Conservation (phyloP, 768 basidiomycete genomes). For the Pleurotus sapidus region DNA sequence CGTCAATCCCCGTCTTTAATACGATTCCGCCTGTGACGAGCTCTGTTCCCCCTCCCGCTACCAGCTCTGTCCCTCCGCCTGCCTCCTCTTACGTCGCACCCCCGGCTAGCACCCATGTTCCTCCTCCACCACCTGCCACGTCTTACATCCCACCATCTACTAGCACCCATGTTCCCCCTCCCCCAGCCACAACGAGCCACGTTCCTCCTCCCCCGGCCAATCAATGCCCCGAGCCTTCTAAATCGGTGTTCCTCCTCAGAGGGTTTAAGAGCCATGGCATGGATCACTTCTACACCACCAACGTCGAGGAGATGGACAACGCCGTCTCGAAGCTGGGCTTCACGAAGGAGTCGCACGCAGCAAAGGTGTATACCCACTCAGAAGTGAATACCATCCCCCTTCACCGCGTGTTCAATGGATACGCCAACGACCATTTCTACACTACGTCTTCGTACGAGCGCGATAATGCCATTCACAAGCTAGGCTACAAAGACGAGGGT, state of each 20-base stretch:
- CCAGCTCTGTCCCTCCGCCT: background rate
- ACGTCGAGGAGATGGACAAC: background rate
- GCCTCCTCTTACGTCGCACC: background rate
- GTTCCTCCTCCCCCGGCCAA: background rate
- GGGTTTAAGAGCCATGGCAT: constrained; percentile 1
- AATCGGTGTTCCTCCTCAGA: constrained; percentile 5
- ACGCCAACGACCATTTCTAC: constrained; percentile 15
- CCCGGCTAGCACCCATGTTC: background rate
- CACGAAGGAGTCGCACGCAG: constrained; percentile 3
- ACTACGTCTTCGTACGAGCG: constrained; percentile 13
- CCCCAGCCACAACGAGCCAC: background rate
- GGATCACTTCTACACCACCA: constrained; percentile 7
- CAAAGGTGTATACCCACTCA: background rate
- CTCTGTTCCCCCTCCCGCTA: too few relatives aligned
- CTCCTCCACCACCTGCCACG: too few relatives aligned
- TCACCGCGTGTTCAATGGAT: constrained; percentile 13
- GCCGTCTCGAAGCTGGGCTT: background rate
- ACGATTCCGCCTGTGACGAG: background rate
- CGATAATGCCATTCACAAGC: constrained; percentile 10
- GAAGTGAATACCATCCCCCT: constrained; percentile 15
- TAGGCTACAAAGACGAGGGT: constrained; percentile 11
- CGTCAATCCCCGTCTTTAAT: background rate
- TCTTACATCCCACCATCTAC: too few relatives aligned
- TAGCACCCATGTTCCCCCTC: background rate
- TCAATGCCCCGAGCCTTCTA: background rate